These are phyloP conservation scores for Pseudoscleropodium purum DNA, from an alignment of 225 moss, liverwort and hornwort species.

Conservation along the genomic window DNA sequence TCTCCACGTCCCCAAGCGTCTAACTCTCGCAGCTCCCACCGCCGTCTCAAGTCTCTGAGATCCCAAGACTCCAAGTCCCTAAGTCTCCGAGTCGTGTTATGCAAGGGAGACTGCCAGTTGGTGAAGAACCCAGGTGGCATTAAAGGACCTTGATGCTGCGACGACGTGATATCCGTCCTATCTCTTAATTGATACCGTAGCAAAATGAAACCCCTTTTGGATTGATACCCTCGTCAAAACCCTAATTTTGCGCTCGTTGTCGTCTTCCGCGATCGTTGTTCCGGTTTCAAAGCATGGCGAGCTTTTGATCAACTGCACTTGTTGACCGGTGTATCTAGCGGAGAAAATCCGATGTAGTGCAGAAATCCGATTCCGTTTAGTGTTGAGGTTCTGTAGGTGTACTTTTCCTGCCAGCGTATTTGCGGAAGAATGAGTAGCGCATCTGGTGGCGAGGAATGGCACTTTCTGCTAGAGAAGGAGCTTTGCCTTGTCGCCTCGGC, in stretches of 20 bases:
- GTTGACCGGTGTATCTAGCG: not conserved
- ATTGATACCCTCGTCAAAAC: not conserved
- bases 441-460: conserved; percentile 29
- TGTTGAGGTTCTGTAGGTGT: not conserved
- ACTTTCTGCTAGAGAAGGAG: not conserved
- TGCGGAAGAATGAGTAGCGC: not conserved
- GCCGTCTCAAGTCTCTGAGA: no score
- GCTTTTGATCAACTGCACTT: not conserved
- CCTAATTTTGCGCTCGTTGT: not conserved
- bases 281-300: not conserved
- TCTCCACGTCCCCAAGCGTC: no score
- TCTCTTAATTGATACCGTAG: not conserved
- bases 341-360: not conserved
- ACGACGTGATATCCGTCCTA: not conserved
- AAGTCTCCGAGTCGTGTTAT: not conserved
- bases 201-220: not conserved
- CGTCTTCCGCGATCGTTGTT: not conserved
- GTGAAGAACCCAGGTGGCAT: not conserved
- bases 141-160: not conserved
- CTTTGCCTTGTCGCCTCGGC: not conserved
- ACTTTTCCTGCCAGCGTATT: not conserved
- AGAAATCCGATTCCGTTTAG: not conserved
- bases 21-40: no score
- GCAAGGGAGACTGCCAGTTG: not conserved
- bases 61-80: not conserved